Evolutionary conservation across 73 alveolate species (phyloP).

Genomic region (Effrenium voratum): DNA sequence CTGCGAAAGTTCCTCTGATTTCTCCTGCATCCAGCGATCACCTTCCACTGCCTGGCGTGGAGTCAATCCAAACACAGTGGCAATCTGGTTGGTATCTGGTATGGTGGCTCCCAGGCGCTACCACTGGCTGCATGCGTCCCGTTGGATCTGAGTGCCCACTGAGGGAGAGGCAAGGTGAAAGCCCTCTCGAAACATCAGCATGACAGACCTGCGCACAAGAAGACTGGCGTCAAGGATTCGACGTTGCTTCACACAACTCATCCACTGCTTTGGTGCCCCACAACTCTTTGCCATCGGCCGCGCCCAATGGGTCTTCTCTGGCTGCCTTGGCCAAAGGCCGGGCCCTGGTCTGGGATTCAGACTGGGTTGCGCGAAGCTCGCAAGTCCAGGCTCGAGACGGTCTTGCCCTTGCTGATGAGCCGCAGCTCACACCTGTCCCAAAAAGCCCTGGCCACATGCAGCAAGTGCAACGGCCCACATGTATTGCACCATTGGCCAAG

Average conservation of each 20-base stretch:
- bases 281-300: slow-evolving; percentile 32
- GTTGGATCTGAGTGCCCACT: background rate
- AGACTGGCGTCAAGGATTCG: too few relatives aligned
- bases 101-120: background rate
- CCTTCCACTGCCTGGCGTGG: slow-evolving; percentile 52
- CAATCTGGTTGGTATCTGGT: too few relatives aligned
- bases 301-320: slow-evolving; percentile 21
- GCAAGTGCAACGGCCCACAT: background rate
- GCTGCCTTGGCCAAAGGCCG: background rate
- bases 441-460: background rate
- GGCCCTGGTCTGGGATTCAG: background rate
- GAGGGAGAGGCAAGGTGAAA: slow-evolving; percentile 56
- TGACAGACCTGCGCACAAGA: slow-evolving; percentile 42
- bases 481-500: background rate
- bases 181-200: slow-evolving; percentile 82
- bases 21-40: slow-evolving; percentile 70
- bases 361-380: too few relatives aligned
- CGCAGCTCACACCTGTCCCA: slow-evolving; percentile 59
- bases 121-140: background rate
- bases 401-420: slow-evolving; percentile 60
- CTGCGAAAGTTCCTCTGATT: slow-evolving; percentile 58
- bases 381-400: background rate
- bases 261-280: background rate
- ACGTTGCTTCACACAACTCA: too few relatives aligned
- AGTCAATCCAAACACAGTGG: background rate